Percentiles rank a stretch among this genome's conserved stretches.
phyloP scores from a whole-genome alignment of 2,329 filamentous ascomycete species.

The Aspergillus sp. region DNA sequence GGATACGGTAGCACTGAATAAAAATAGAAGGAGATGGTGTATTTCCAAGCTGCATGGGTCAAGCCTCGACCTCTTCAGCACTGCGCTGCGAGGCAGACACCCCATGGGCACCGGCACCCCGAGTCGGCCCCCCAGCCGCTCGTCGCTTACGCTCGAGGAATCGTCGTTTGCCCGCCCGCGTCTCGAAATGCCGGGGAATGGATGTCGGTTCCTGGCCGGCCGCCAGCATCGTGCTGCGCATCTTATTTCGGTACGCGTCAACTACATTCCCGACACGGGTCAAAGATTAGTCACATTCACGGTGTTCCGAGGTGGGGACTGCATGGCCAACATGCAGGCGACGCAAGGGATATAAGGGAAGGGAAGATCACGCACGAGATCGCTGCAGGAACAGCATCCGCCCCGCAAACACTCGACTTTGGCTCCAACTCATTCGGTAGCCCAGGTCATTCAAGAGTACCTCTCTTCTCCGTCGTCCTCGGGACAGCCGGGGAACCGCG shows the following conservation, averaged over 20 bases:
- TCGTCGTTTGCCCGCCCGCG: slow-evolving; percentile 77
- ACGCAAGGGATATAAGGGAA: slow-evolving; percentile 13
- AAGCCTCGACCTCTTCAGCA: slow-evolving; percentile 43
- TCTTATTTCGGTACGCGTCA: slow-evolving; percentile 92
- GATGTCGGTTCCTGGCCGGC: slow-evolving; percentile 73
- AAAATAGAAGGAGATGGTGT: too few relatives aligned
- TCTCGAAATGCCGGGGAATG: slow-evolving; percentile 84
- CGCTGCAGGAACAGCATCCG: slow-evolving; percentile 86
- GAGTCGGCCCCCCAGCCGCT: slow-evolving; percentile 14
- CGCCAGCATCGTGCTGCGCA: slow-evolving; percentile 76
- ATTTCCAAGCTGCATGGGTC: background rate
- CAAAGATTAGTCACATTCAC: slow-evolving; percentile 8
- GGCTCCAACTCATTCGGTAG: slow-evolving; percentile 94
- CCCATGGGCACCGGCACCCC: slow-evolving; percentile 15
- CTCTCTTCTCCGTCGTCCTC: slow-evolving; percentile 72
- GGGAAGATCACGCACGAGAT: slow-evolving; percentile 69
- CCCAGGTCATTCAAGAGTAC: slow-evolving; percentile 90
- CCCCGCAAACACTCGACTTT: slow-evolving; percentile 86
- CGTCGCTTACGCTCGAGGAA: slow-evolving; percentile 58
- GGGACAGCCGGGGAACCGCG: slow-evolving; percentile 72
- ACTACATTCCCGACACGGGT: slow-evolving; percentile 55
- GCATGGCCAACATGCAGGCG: background rate
- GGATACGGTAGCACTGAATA: too few relatives aligned
- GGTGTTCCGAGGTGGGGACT: slow-evolving; percentile 9
- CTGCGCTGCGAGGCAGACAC: slow-evolving; percentile 34